Conservation (phyloP, 73 alveolate genomes). For the Strombidium stylifer region DNA sequence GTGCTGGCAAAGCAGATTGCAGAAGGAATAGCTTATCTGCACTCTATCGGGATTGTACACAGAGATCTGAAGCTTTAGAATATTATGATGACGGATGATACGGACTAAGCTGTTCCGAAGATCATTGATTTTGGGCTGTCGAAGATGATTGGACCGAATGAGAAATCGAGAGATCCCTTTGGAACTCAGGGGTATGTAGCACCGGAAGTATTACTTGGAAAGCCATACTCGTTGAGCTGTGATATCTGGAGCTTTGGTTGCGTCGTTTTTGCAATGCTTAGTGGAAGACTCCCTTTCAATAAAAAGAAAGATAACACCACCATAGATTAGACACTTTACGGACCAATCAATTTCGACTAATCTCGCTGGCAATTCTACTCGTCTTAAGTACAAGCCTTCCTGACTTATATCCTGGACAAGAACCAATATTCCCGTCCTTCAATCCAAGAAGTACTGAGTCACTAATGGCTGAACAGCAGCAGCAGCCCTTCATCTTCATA, state of each 20-base stretch:
- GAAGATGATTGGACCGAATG: constrained; percentile 79
- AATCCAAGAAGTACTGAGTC: constrained; percentile 52
- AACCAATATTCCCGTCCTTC: constrained; percentile 44
- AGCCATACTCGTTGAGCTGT: constrained; percentile 71
- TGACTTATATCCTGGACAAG: constrained; percentile 51
- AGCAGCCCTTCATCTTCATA: constrained; percentile 72
- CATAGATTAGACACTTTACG: constrained; percentile 76
- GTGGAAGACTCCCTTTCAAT: constrained; percentile 84
- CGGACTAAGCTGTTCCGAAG: constrained; percentile 73
- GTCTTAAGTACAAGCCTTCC: constrained; percentile 69
- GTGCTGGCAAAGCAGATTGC: constrained; percentile 65
- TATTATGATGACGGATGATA: constrained; percentile 74
- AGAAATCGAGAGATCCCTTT: constrained; percentile 72
- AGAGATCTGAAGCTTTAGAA: constrained; percentile 96
- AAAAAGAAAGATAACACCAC: constrained; percentile 85
- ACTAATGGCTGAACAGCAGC: constrained; percentile 67
- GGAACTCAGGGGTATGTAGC: constrained; percentile 87
- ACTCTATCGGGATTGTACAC: constrained; percentile 87
- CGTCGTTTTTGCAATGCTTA: constrained; percentile 69
- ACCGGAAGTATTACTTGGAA: constrained; percentile 81
- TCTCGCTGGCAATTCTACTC: constrained; percentile 68
- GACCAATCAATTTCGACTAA: constrained; percentile 75
- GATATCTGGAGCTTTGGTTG: constrained; percentile 85
- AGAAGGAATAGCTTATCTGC: constrained; percentile 81
- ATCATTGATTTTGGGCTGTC: constrained; percentile 90